Evolutionary conservation across 2,329 filamentous ascomycete species (phyloP).

Genomic region (Rhytidhysteron rufulum): DNA sequence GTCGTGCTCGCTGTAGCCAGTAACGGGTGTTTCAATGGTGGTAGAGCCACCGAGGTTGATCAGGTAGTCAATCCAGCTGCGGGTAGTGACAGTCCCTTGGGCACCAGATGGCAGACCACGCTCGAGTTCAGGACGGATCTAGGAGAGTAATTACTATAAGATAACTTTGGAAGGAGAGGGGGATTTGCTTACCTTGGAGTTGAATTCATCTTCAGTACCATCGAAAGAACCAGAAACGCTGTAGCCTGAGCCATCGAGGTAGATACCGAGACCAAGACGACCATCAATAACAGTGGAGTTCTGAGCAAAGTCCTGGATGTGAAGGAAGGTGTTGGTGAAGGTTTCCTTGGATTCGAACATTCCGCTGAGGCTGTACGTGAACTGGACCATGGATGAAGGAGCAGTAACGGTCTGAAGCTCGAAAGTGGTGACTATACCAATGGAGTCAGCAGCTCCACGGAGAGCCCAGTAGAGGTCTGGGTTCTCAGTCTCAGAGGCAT

Average conservation of each 20-base stretch:
- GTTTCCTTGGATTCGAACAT: slow-evolving; percentile 23
- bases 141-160: neutral
- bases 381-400: slow-evolving; percentile 11
- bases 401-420: slow-evolving; percentile 13
- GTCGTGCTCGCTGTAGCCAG: slow-evolving; percentile 35
- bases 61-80: slow-evolving; percentile 39
- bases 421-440: slow-evolving; percentile 25
- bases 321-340: slow-evolving; percentile 37
- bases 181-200: slow-evolving; percentile 16
- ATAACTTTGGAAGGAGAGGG: neutral
- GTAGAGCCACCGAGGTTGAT: slow-evolving; percentile 36
- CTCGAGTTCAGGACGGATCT: slow-evolving; percentile 36
- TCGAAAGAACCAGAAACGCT: slow-evolving; percentile 40
- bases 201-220: slow-evolving; percentile 34
- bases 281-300: slow-evolving; percentile 39
- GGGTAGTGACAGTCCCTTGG: slow-evolving; percentile 17
- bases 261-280: slow-evolving; percentile 40
- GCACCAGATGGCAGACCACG: slow-evolving; percentile 28
- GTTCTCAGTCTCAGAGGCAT: slow-evolving; percentile 28
- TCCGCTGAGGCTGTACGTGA: slow-evolving; percentile 11
- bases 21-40: slow-evolving; percentile 23
- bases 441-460: slow-evolving; percentile 30
- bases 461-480: slow-evolving; percentile 37
- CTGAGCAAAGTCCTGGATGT: slow-evolving; percentile 39
- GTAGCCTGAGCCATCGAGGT: slow-evolving; percentile 36